A percentile compares a stretch with the other conserved stretches of the same genome.
Evolutionary conservation across 176 grass and related monocot species (phyloP).

Genomic region (Hordeum marinum): DNA sequence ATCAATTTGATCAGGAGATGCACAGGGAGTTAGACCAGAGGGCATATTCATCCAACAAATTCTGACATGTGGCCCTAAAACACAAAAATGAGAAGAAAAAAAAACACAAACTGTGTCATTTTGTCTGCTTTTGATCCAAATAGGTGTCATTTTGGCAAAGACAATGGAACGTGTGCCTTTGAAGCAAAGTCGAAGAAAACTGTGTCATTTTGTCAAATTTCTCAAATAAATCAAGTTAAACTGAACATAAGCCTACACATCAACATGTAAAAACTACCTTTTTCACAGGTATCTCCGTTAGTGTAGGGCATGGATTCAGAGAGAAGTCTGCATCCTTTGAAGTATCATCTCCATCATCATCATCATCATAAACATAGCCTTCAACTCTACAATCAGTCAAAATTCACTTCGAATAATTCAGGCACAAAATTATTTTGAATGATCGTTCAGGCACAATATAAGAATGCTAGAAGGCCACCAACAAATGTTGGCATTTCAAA

Average conservation of each 20-base stretch:
- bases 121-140: neutral
- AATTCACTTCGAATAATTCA: neutral
- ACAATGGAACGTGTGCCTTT: neutral
- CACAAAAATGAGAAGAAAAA: neutral
- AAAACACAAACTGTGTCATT: neutral
- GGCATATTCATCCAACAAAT: neutral
- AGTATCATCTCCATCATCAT: slow-evolving; percentile 15
- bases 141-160: neutral
- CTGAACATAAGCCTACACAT: neutral
- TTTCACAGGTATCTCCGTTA: slow-evolving; percentile 12
- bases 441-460: neutral
- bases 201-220: neutral
- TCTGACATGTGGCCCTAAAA: neutral
- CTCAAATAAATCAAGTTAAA: neutral
- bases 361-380: slow-evolving; percentile 30
- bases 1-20: neutral
- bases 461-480: neutral
- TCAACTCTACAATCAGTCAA: slow-evolving; percentile 26
- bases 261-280: slow-evolving; percentile 32
- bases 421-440: neutral
- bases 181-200: neutral
- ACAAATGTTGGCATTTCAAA: neutral
- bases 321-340: slow-evolving; percentile 31
- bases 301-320: neutral
- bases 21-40: neutral